Evolutionary conservation across 345 rosid genomes (phyloP).

Genomic region (Syzygium aromaticum): DNA sequence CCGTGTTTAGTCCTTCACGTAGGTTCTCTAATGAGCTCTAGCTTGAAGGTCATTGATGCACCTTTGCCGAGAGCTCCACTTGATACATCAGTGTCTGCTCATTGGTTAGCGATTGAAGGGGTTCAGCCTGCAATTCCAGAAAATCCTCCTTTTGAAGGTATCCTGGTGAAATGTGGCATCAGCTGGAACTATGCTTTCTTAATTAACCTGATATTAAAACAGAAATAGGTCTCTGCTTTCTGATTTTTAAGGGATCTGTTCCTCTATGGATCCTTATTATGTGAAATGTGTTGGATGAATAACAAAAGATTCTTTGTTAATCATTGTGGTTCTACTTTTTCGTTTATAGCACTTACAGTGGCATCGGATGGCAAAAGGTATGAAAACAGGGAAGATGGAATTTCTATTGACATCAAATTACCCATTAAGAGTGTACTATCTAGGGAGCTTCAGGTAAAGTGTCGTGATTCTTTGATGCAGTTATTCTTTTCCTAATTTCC

Average conservation of each 20-base stretch:
- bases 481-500: not conserved
- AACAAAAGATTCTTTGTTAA: not conserved
- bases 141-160: slow-evolving; percentile 64
- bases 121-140: slow-evolving; percentile 75
- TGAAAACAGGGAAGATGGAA: slow-evolving; percentile 67
- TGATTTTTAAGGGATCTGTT: not conserved
- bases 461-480: not conserved
- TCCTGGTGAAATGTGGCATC: not conserved
- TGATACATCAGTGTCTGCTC: slow-evolving; percentile 43
- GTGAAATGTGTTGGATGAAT: not conserved
- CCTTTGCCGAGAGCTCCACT: slow-evolving; percentile 51
- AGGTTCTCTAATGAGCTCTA: not conserved
- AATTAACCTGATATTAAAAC: not conserved
- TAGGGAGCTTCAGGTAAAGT: slow-evolving; percentile 65
- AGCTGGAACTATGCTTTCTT: not conserved
- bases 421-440: slow-evolving; percentile 60
- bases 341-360: slow-evolving; percentile 15
- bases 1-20: not conserved
- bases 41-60: slow-evolving; percentile 54
- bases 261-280: not conserved
- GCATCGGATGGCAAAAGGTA: slow-evolving; percentile 46
- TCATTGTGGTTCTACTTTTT: not conserved
- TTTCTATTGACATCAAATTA: slow-evolving; percentile 36
- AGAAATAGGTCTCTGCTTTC: not conserved
- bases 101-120: slow-evolving; percentile 93